Conservation (phyloP, 768 basidiomycete genomes). For the Boletus reticulatus region DNA sequence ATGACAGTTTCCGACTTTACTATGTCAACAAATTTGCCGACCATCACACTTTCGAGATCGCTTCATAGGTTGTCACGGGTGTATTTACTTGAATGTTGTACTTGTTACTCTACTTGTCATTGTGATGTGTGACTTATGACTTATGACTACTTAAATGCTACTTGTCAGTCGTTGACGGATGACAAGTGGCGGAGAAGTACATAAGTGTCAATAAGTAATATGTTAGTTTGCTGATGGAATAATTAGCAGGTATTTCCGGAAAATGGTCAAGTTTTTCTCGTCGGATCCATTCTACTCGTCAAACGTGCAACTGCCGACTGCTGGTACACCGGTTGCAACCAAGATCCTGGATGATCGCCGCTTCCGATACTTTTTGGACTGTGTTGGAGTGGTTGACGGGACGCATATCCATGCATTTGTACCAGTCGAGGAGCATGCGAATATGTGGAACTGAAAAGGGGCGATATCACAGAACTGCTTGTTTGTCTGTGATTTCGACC, state of each 20-base stretch:
- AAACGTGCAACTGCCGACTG: neutral
- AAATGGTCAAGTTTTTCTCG: slow-evolving; percentile 4
- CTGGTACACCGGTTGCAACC: neutral
- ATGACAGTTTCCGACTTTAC: no score
- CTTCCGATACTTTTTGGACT: slow-evolving; percentile 2
- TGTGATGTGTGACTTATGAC: no score
- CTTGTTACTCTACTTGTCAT: no score
- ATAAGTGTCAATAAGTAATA: no score
- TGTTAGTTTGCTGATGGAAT: no score
- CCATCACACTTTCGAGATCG: no score
- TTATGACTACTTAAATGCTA: no score
- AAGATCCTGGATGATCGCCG: neutral
- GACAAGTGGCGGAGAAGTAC: no score
- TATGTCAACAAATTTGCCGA: no score
- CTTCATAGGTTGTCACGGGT: no score
- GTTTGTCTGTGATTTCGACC: slow-evolving; percentile 15
- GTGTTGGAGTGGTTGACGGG: slow-evolving; percentile 2
- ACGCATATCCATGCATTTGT: neutral
- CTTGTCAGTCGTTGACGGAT: no score
- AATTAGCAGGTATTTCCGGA: slow-evolving; percentile 9
- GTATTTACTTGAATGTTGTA: no score
- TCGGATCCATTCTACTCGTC: neutral
- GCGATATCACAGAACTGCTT: slow-evolving; percentile 20
- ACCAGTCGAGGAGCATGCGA: neutral
- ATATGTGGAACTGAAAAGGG: slow-evolving; percentile 15